Evolutionary conservation across 495 filamentous ascomycete genomes (phyloP).

Genomic region (Neurospora cerealis): DNA sequence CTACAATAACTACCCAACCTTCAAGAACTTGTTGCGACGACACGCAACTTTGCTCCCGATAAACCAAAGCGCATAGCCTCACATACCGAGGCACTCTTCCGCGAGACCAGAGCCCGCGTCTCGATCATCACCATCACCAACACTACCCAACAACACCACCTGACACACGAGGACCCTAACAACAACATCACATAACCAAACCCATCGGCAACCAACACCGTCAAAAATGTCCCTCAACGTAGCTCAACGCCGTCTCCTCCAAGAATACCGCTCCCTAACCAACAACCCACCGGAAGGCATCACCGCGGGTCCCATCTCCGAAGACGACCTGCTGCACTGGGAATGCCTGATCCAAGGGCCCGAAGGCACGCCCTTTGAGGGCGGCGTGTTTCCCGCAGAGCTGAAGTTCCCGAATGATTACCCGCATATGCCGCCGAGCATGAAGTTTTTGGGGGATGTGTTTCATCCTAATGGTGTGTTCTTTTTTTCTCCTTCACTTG

Average conservation of each 20-base stretch:
- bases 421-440: slow-evolving; percentile 82
- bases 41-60: not conserved
- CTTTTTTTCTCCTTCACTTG: not conserved
- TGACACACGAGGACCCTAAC: not conserved
- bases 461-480: slow-evolving; percentile 91
- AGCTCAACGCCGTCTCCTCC: slow-evolving; percentile 88
- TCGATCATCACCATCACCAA: not conserved
- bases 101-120: not conserved
- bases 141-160: not conserved
- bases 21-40: not conserved
- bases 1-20: not conserved
- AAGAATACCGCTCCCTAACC: slow-evolving; percentile 75
- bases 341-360: slow-evolving; percentile 94
- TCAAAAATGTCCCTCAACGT: slow-evolving; percentile 48
- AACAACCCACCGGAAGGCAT: slow-evolving; percentile 87
- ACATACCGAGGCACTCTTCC: not conserved
- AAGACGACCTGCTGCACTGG: slow-evolving; percentile 96
- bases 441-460: slow-evolving; percentile 86
- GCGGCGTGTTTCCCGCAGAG: slow-evolving; percentile 87
- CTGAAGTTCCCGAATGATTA: slow-evolving; percentile 95
- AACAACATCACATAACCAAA: too few relatives aligned
- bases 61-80: not conserved
- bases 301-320: slow-evolving; percentile 82
- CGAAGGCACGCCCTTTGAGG: slow-evolving; percentile 89
- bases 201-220: not conserved